phyloP scores from a whole-genome alignment of 2,329 filamentous ascomycete genomes.

The Ophiosphaerella herpotricha region DNA sequence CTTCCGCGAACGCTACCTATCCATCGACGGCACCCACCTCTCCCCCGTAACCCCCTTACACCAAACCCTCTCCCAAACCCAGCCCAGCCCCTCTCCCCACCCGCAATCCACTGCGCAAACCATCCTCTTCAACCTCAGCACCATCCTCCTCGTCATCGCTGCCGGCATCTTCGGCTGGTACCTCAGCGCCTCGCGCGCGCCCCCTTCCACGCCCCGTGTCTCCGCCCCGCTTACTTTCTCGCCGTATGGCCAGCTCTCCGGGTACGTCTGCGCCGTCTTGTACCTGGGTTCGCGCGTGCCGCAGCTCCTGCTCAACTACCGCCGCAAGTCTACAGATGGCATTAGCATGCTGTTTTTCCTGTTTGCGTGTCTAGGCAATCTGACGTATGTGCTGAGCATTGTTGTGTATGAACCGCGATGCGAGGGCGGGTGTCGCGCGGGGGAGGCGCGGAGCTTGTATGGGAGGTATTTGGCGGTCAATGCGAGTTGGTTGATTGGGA shows the following conservation, averaged over 20 bases:
- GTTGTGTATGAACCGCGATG: slow-evolving; percentile 85
- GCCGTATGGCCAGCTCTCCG: slow-evolving; percentile 83
- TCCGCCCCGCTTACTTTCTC: slow-evolving; percentile 67
- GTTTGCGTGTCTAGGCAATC: slow-evolving; percentile 92
- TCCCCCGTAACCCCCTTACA: slow-evolving; percentile 84
- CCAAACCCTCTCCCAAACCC: slow-evolving; percentile 27
- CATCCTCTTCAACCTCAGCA: slow-evolving; percentile 72
- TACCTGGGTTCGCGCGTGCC: slow-evolving; percentile 90
- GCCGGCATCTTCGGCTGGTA: slow-evolving; percentile 85
- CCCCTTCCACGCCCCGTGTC: slow-evolving; percentile 30
- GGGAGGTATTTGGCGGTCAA: slow-evolving; percentile 86
- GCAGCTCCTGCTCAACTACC: slow-evolving; percentile 89
- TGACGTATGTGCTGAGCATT: slow-evolving; percentile 91
- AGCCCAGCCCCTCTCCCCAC: slow-evolving; percentile 44
- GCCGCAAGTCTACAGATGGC: slow-evolving; percentile 89
- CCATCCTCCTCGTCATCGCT: slow-evolving; percentile 78
- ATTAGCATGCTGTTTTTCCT: slow-evolving; percentile 94
- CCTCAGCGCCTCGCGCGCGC: slow-evolving; percentile 56
- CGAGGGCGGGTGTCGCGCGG: slow-evolving; percentile 59
- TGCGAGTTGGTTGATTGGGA: slow-evolving; percentile 86
- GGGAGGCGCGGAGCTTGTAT: slow-evolving; percentile 72
- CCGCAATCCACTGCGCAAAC: slow-evolving; percentile 58
- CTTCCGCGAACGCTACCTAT: slow-evolving; percentile 55
- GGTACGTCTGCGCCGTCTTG: slow-evolving; percentile 85
- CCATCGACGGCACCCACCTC: slow-evolving; percentile 69